Evolutionary conservation across 1,284 basidiomycete genomes (phyloP), one percentile per base, ranked within the genome.

Genomic region (Hemileccinum hortonii): DNA sequence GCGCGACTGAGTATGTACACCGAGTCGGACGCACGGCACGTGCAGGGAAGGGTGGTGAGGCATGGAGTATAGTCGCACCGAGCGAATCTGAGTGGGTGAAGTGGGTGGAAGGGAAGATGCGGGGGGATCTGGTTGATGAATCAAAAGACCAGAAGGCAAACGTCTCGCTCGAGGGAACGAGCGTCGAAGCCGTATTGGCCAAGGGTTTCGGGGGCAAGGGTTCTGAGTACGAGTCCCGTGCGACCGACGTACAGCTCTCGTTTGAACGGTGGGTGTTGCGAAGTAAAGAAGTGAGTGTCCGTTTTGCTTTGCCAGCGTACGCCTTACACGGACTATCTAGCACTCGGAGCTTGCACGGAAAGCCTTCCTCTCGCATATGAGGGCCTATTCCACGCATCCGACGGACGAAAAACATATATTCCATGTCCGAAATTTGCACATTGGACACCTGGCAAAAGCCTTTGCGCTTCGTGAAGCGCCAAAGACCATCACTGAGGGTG

Each of bases 311-410:
- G 22, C 22, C 37, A 22, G 52, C 41, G 47, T 15, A 3, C 2
- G 7, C 29, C 32, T 43, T 55, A 55, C 32, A 37, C 36, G 5
- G 21, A 46, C 9, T 24, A 40, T 43, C 15, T 61, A 96, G 92
- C 86, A 95, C 63, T 78, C 83, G 10, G 74, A 78, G 6, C 70
- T 90, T 6, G 95, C 97, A 4, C 84, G 92, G 35, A 88, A 83
- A 62, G 97, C 94, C 0, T 99, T 90, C 72, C 76, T 86, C 22
- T 97, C 96, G 0, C 94, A 96, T 69, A 87, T 98, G 72, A 83
- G 97, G 51, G 97, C 97, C 0, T 99, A 99, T 71, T 92, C 97
- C 10, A 99, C 97, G 0, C 97, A 99, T 73, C 95, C 96, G 0
- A 82, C 90, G 5, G 86, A 88, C 56, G 97, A 99, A 70, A 98